Conservation (phyloP, 2,329 filamentous ascomycete genomes). For the Aureobasidium sp. region DNA sequence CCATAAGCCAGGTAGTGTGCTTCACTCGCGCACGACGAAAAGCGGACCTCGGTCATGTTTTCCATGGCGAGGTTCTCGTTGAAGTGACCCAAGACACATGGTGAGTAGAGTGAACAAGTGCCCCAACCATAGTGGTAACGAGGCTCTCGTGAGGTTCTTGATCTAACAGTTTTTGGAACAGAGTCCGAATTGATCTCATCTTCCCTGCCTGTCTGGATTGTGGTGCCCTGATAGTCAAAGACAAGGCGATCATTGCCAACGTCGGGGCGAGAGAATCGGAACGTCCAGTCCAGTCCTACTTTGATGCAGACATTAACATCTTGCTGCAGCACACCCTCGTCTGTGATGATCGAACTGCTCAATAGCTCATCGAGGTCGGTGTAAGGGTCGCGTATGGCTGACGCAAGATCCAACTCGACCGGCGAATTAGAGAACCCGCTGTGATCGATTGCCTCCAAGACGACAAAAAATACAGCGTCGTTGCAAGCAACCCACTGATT, state of each 20-base stretch:
- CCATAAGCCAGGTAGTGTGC: not conserved
- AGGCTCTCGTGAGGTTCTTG: not conserved
- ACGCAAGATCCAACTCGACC: not conserved
- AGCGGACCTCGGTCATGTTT: not conserved
- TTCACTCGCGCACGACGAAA: not conserved
- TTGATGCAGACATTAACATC: not conserved
- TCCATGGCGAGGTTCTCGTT: not conserved
- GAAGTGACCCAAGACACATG: not conserved
- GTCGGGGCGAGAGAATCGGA: not conserved
- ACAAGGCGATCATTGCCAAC: not conserved
- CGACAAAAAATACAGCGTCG: not conserved
- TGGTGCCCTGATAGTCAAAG: not conserved
- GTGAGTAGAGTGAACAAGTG: not conserved
- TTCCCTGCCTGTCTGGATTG: not conserved
- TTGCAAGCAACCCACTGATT: not conserved
- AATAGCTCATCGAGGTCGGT: not conserved
- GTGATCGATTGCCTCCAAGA: not conserved
- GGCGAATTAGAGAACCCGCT: not conserved
- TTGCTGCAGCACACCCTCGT: not conserved
- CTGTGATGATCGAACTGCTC: not conserved
- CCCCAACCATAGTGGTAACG: not conserved
- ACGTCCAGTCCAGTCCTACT: not conserved
- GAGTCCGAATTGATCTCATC: not conserved
- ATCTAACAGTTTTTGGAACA: not conserved
- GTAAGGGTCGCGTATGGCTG: not conserved